phyloP scores from a whole-genome alignment of 2,329 filamentous ascomycete genomes.

The Fusarium sp. region DNA sequence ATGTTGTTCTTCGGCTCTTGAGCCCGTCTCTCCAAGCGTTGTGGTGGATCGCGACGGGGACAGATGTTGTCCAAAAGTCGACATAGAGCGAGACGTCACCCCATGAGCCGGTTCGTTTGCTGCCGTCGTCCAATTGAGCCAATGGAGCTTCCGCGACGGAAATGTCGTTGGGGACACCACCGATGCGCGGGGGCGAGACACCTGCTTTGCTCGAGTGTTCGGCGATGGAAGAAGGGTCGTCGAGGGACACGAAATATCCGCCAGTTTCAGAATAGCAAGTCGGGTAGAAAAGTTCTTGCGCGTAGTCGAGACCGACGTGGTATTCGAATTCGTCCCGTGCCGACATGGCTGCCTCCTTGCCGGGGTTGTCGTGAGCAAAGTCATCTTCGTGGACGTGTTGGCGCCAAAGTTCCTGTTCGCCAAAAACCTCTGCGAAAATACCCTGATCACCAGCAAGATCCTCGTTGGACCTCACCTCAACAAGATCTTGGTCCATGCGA shows the following conservation, averaged over 20 bases:
- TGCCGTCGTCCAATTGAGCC: constrained; percentile 8
- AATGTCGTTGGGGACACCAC: constrained; percentile 43
- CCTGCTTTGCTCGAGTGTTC: constrained; percentile 36
- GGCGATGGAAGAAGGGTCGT: constrained; percentile 31
- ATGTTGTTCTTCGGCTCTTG: constrained; percentile 39
- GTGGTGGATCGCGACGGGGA: constrained; percentile 46
- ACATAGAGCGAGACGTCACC: constrained; percentile 40
- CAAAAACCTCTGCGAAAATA: constrained; percentile 50
- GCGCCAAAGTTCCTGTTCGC: constrained; percentile 47
- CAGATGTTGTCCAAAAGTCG: constrained; percentile 43
- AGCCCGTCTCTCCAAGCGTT: constrained; percentile 46
- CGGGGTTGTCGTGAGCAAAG: constrained; percentile 26
- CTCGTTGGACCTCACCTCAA: constrained; percentile 19
- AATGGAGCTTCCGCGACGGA: constrained; percentile 29
- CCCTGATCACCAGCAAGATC: constrained; percentile 50
- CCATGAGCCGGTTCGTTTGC: constrained; percentile 24
- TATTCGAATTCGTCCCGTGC: constrained; percentile 43
- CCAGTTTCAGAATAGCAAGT: constrained; percentile 48
- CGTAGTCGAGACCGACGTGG: constrained; percentile 48
- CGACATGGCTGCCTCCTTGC: constrained; percentile 28
- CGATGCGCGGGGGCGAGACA: constrained; percentile 43
- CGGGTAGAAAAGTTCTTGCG: constrained; percentile 49
- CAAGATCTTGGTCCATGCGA: constrained; percentile 43
- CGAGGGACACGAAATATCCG: constrained; percentile 43
- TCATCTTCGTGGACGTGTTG: constrained; percentile 25